Conservation (phyloP, 2,329 filamentous ascomycete genomes). For the Metarhizium anisopliae region DNA sequence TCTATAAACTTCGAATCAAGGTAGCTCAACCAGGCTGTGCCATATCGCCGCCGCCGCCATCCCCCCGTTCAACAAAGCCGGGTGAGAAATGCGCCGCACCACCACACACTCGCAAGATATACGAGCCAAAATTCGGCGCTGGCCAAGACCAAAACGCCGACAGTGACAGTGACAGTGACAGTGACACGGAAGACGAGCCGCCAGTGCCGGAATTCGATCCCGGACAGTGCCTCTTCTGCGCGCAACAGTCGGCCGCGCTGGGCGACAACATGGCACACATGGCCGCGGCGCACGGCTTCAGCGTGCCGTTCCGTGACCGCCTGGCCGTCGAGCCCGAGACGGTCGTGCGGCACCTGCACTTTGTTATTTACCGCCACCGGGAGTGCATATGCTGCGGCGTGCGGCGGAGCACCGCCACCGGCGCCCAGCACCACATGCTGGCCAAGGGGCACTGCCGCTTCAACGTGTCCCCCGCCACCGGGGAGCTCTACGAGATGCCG, state of each 20-base stretch:
- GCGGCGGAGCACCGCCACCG: constrained; percentile 31
- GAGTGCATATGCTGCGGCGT: constrained; percentile 45
- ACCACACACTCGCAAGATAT: not conserved
- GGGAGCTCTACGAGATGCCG: constrained; percentile 31
- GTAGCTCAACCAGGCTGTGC: constrained; percentile 12
- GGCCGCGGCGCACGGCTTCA: constrained; percentile 37
- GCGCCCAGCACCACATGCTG: constrained; percentile 41
- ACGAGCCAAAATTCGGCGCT: not conserved
- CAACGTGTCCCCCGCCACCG: constrained; percentile 27
- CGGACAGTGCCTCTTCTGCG: constrained; percentile 35
- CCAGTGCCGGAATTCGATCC: constrained; percentile 15
- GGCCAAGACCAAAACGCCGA: not conserved
- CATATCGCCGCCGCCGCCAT: constrained; percentile 7
- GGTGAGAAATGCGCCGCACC: not conserved
- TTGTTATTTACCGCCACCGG: constrained; percentile 37
- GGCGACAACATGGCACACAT: constrained; percentile 37
- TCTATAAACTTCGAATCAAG: constrained; percentile 15
- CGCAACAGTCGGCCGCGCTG: constrained; percentile 17
- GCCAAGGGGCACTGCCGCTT: constrained; percentile 40
- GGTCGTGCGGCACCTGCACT: constrained; percentile 36
- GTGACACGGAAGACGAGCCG: constrained; percentile 1
- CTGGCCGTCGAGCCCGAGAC: constrained; percentile 36
- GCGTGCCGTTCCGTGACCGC: constrained; percentile 28
- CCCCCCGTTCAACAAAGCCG: constrained; percentile 2
- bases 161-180: constrained; percentile 1